Evolutionary conservation across 768 basidiomycete species (phyloP).

Genomic region (Coprinopsis sp.): DNA sequence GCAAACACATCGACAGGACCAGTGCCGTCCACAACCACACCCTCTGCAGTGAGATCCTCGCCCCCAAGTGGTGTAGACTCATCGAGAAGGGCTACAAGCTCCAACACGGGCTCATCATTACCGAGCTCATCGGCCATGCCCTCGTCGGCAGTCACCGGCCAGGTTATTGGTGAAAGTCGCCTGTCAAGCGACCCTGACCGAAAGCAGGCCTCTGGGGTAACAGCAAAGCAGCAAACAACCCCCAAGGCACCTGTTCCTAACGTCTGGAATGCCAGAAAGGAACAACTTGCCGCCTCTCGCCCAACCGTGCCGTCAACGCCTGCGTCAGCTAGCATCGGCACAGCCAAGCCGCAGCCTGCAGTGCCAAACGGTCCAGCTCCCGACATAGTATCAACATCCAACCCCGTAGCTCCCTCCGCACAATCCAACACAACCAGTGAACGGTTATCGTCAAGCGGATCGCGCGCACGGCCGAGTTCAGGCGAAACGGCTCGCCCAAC

Average conservation of each 20-base stretch:
- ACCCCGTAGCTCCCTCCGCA: no score
- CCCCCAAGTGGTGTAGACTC: neutral
- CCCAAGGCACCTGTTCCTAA: conserved; percentile 21
- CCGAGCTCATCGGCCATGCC: conserved; percentile 2
- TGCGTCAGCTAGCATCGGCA: neutral
- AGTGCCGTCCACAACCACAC: no score
- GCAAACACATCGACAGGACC: conserved; percentile 5
- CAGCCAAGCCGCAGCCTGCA: neutral
- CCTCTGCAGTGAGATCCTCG: conserved; percentile 1
- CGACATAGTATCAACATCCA: neutral
- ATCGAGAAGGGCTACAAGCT: neutral
- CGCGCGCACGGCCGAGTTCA: no score
- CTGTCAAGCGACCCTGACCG: neutral
- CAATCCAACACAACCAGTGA: no score
- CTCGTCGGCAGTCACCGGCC: neutral
- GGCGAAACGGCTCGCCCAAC: no score
- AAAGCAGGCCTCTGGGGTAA: neutral
- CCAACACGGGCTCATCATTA: neutral
- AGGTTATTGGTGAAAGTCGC: neutral
- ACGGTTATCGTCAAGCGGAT: no score
- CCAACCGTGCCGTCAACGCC: conserved; percentile 7
- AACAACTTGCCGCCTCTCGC: conserved; percentile 24
- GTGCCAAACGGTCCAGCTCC: no score
- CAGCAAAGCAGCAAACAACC: conserved; percentile 10
- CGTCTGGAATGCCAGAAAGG: conserved; percentile 27